Evolutionary conservation across 495 filamentous ascomycete species (phyloP), one percentile per base, ranked within the genome.

Genomic region (Podospora australis): DNA sequence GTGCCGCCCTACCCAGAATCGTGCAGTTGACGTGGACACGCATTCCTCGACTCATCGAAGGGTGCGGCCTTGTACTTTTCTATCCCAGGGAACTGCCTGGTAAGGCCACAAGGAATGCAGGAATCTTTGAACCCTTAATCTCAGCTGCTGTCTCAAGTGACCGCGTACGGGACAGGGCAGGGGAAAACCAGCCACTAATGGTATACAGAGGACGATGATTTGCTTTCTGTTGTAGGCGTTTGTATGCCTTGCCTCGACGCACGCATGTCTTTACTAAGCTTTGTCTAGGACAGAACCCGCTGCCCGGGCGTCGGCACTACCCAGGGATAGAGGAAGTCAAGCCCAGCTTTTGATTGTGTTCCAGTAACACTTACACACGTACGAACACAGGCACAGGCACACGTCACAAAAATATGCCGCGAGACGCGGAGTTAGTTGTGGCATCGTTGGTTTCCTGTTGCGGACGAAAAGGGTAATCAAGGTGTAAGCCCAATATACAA

Each of bases 121-220:
- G n/a, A n/a, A n/a, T n/a, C n/a, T n/a, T 36, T 36, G 32, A 36
- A 36, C 32, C 32, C 32, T 36, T 36, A 36, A 36, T 36, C 32
- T 36, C 32, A 19, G 32, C 32, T 36, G n/a, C 19, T 36, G 32
- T 36, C 32, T 36, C 32, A 36, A 36, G 32, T 36, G 32, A 36
- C 32, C n/a, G 19, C 32, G n/a, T n/a, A n/a, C n/a, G n/a, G n/a
- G n/a, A n/a, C 19, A 36, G 32, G 32, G 19, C 14, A 36, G 32
- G n/a, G 19, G 14, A 17, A 17, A 36, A 36, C 32, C 14, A 16
- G 32, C 32, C 32, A 16, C 19, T 16, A 2, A 16, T 17, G 19
- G 32, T 17, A 36, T n/a, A n/a, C 19, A 6, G 13, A 13, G 32
- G 32, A 36, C 4, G 6, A n/a, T 36, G 14, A 16, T 36, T 36